Base-by-base conservation (phyloP, 2,329 filamentous ascomycete genomes). In the Blastomyces percursus region DNA sequence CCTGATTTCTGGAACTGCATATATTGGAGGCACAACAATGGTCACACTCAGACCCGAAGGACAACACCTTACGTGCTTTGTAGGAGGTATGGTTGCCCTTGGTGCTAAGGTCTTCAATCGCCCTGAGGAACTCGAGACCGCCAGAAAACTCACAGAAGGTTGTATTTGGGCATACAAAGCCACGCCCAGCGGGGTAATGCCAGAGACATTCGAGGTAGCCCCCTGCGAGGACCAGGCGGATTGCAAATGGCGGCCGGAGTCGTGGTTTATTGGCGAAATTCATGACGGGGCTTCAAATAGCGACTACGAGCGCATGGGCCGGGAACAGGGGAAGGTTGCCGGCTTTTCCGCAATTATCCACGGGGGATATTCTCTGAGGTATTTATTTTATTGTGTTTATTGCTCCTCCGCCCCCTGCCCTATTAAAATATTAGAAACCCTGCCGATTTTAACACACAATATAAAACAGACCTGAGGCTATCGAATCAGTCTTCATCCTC, bases 401-500 rank as follows among this genome's bases (percentile, higher is more conserved):
- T 59, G 9, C 35, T 11, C 35, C 30, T 38, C 27, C 21, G 2
- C 14, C 27, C 32, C 8, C 9, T 7, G 8, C 32, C 32, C 32
- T 35, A 35, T 35, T n/a, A 62, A 24, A 35, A 38, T 40, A 21
- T 50, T 32, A 46, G 40, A 3, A 14, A n/a, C 35, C 40, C 51
- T n/a, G 30, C 46, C 52, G 6, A 21, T n/a, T n/a, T 24, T 24
- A 21, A 59, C 52, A n/a, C 56, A 46, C 32, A 21, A n/a, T 2
- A 24, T 27, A 46, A 48, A 46, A 32, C 51, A 67, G 88, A 27
- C 90, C 90, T 24, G 91, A 96, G 78, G 90, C 89, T 0, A 91
- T 96, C 68, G 91, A 96, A 70, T 91, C 87, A 0, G 86, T 95
- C 16, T 95, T 91, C 82, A 89, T 92, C 76, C 87, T 95, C 80